Evolutionary conservation across 805 yeast species (phyloP).

Genomic region (Cyberlindnera euphorbiiphila): DNA sequence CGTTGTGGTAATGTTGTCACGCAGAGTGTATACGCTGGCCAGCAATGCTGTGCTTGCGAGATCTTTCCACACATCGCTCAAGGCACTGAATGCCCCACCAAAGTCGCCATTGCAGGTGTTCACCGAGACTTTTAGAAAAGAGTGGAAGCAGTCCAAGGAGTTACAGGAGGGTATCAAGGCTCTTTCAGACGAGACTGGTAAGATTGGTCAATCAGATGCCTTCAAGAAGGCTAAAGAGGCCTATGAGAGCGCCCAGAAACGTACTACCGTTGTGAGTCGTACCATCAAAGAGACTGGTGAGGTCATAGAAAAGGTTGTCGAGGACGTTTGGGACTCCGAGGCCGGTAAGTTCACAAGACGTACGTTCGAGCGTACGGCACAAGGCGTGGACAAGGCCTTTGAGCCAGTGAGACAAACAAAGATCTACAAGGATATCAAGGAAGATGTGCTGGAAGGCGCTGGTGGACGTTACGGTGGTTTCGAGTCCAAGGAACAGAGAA

Average conservation of each 20-base stretch:
- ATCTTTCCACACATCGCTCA: conserved; percentile 23
- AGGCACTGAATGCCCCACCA: conserved; percentile 30
- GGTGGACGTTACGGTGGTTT: conserved; percentile 89
- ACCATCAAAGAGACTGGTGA: conserved; percentile 88
- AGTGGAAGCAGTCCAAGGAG: conserved; percentile 88
- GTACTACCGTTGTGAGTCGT: conserved; percentile 63
- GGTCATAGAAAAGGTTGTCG: conserved; percentile 84
- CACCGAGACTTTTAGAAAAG: conserved; percentile 84
- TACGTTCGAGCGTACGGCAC: conserved; percentile 79
- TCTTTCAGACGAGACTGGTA: conserved; percentile 91
- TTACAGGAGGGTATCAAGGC: conserved; percentile 91
- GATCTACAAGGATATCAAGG: conserved; percentile 82
- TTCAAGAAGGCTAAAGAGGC: conserved; percentile 93
- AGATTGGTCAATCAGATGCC: conserved; percentile 90
- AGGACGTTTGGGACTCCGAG: conserved; percentile 94
- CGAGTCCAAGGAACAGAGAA: conserved; percentile 78
- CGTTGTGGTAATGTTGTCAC: conserved; percentile 10
- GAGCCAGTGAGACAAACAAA: conserved; percentile 93
- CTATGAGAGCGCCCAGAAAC: conserved; percentile 76
- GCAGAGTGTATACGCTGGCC: conserved; percentile 8
- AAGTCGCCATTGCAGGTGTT: conserved; percentile 89
- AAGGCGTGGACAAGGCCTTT: conserved; percentile 76
- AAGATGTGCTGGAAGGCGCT: conserved; percentile 89
- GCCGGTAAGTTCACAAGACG: conserved; percentile 86
- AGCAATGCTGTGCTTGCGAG: conserved; percentile 13